These are phyloP conservation scores for Phallus indusiatus DNA, from an alignment of 768 basidiomycete genomes.

Conservation along the genomic window DNA sequence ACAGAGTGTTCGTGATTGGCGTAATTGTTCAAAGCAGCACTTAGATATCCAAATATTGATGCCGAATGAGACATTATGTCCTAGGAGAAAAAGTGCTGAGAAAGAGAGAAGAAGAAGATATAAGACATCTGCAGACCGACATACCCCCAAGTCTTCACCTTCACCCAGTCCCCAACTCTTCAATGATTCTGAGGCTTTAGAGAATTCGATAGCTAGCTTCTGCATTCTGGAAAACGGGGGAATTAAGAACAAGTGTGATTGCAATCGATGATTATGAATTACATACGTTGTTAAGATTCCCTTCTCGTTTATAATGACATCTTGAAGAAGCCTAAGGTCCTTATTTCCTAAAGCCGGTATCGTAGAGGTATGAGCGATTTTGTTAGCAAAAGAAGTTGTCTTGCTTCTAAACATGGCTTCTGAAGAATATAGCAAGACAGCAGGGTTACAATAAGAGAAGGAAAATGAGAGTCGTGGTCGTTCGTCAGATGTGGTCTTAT, in stretches of 20 bases:
- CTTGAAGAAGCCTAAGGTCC: constrained; percentile 75
- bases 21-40: constrained; percentile 57
- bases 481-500: no score
- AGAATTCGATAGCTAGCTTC: constrained; percentile 54
- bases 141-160: constrained; percentile 73
- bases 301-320: constrained; percentile 87
- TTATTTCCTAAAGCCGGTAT: constrained; percentile 68
- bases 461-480: no score
- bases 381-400: constrained; percentile 45
- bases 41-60: constrained; percentile 56
- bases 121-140: constrained; percentile 17
- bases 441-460: no score
- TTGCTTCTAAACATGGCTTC: constrained; percentile 56
- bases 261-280: background rate
- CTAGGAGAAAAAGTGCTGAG: constrained; percentile 26
- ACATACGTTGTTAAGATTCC: constrained; percentile 64
- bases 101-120: background rate
- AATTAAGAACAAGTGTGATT: constrained; percentile 1
- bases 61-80: constrained; percentile 68
- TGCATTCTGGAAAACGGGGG: constrained; percentile 40
- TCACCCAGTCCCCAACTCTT: constrained; percentile 68
- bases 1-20: constrained; percentile 62
- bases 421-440: no score
- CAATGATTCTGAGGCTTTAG: constrained; percentile 64
- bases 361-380: constrained; percentile 84